Evolutionary conservation across 768 basidiomycete genomes (phyloP).

Genomic region (Leucocoprinus sp.): DNA sequence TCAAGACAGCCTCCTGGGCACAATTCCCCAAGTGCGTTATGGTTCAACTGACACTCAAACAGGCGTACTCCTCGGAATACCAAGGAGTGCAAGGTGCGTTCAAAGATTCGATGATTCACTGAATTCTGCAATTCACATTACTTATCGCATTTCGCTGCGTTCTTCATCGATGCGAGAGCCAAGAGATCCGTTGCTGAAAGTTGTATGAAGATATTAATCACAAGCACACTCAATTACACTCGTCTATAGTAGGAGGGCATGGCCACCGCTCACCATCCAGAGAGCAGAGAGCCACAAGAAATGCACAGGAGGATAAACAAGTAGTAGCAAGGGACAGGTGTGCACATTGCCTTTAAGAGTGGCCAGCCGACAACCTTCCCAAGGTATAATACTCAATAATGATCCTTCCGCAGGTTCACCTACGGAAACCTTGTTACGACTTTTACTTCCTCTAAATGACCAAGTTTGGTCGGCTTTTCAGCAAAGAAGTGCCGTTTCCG

Average conservation of each 20-base stretch:
- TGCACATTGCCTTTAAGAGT: conserved; percentile 26
- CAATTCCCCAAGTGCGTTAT: conserved; percentile 34
- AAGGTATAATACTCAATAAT: conserved; percentile 39
- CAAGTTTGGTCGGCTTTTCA: conserved; percentile 63
- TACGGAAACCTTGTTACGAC: conserved; percentile 77
- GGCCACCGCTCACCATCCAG: background rate
- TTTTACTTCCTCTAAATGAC: conserved; percentile 83
- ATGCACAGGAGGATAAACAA: conserved; percentile 43
- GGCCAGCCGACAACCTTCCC: conserved; percentile 27
- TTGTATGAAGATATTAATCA: conserved; percentile 20
- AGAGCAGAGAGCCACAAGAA: conserved; percentile 21
- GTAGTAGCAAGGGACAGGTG: conserved; percentile 24
- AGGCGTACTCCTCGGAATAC: conserved; percentile 69
- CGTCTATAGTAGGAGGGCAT: no score
- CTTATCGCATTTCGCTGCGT: conserved; percentile 74
- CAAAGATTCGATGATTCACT: conserved; percentile 82
- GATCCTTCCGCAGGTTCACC: conserved; percentile 80
- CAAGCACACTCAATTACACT: background rate
- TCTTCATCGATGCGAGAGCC: conserved; percentile 77
- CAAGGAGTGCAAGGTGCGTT: conserved; percentile 73
- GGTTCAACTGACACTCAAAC: conserved; percentile 66
- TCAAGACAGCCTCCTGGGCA: conserved; percentile 28
- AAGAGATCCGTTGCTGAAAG: conserved; percentile 60
- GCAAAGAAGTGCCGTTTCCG: conserved; percentile 39
- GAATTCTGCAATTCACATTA: conserved; percentile 81